Conservation (phyloP, 495 filamentous ascomycete species). For the Friedmanniomyces simplex region DNA sequence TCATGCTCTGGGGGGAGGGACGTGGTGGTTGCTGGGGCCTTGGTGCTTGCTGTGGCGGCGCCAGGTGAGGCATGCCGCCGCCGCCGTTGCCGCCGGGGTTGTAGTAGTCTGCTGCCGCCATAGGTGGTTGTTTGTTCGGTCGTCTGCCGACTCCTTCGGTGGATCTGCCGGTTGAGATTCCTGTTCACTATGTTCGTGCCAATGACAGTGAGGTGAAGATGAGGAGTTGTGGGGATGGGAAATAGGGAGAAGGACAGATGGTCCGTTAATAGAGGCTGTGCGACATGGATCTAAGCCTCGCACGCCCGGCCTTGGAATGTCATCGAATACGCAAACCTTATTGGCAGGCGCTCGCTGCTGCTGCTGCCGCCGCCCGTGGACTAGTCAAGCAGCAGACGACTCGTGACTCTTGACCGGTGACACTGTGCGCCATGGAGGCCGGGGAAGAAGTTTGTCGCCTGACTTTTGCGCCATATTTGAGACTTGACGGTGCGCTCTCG, state of each 20-base stretch:
- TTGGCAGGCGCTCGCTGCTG: neutral
- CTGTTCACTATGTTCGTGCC: neutral
- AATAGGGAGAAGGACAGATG: neutral
- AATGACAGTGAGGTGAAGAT: neutral
- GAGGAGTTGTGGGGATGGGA: neutral
- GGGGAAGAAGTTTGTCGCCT: neutral
- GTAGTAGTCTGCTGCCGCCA: slow-evolving; percentile 23
- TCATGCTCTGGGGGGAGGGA: neutral
- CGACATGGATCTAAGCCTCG: neutral
- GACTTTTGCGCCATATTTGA: neutral
- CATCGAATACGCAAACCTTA: neutral
- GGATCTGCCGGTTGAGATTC: neutral
- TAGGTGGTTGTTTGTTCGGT: neutral
- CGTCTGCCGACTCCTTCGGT: neutral
- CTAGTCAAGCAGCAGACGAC: neutral
- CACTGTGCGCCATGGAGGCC: neutral
- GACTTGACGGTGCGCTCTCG: neutral
- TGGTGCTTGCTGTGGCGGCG: neutral
- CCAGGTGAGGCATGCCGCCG: slow-evolving; percentile 4
- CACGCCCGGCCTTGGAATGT: neutral
- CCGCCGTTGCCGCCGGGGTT: slow-evolving; percentile 8
- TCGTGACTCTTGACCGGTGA: too few relatives aligned
- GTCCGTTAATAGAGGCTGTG: neutral
- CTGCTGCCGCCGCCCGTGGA: too few relatives aligned
- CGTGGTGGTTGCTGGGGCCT: slow-evolving; percentile 7